Percentiles rank a stretch among this genome's conserved stretches.
phyloP scores from a whole-genome alignment of 2,329 filamentous ascomycete species.

The Claviceps spartinae region DNA sequence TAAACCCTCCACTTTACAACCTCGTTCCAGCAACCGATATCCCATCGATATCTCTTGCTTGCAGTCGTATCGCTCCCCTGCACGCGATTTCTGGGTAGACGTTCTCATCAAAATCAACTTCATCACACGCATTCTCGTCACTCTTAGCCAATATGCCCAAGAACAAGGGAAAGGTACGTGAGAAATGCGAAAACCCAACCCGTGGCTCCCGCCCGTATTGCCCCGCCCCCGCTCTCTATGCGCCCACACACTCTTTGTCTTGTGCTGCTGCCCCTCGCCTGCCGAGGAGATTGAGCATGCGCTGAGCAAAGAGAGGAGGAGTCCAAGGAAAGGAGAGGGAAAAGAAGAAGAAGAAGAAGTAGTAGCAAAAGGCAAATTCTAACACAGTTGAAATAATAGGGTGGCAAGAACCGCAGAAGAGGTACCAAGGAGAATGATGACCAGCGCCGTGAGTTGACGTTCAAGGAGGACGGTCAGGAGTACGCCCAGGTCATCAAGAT shows the following conservation, averaged over 20 bases:
- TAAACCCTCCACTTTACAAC: conserved; percentile 1
- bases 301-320: not conserved
- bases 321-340: not conserved
- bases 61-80: not conserved
- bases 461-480: conserved; percentile 94
- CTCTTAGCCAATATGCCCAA: conserved; percentile 61
- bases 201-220: conserved; percentile 3
- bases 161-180: conserved; percentile 94
- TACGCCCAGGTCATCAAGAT: conserved; percentile 57
- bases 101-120: not conserved
- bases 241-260: conserved; percentile 1
- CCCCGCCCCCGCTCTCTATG: conserved; percentile 17
- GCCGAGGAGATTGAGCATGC: not conserved
- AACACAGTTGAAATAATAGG: conserved; percentile 39
- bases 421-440: conserved; percentile 99
- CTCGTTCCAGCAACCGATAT: not conserved
- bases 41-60: not conserved
- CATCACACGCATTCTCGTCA: not conserved
- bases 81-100: not conserved
- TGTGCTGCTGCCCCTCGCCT: not conserved
- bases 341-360: not conserved
- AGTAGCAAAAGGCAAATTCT: conserved; percentile 1
- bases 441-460: conserved; percentile 95
- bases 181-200: conserved; percentile 10
- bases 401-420: conserved; percentile 95